Conservation (phyloP, 306 rosid genomes). For the Quercus bicolor region DNA sequence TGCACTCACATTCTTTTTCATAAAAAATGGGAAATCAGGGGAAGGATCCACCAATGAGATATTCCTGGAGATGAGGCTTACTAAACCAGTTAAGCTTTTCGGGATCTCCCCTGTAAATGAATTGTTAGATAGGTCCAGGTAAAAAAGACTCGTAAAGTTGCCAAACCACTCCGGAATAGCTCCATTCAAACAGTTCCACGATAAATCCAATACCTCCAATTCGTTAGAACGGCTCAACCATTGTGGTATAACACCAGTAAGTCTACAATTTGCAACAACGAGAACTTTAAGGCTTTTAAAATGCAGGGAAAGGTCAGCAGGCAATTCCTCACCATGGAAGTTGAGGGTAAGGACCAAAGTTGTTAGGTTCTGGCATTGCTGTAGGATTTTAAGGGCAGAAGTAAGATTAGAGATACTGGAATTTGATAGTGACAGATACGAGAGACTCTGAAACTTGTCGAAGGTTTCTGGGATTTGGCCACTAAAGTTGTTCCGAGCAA, state of each 20-base stretch:
- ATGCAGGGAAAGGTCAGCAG: slow-evolving; percentile 20
- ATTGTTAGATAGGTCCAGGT: slow-evolving; percentile 63
- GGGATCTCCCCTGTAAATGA: slow-evolving; percentile 48
- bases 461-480: slow-evolving; percentile 50
- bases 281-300: slow-evolving; percentile 42
- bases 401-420: slow-evolving; percentile 33
- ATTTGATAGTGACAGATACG: slow-evolving; percentile 44
- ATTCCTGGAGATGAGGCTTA: slow-evolving; percentile 21
- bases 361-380: slow-evolving; percentile 43
- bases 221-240: slow-evolving; percentile 39
- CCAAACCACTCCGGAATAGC: slow-evolving; percentile 47
- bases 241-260: slow-evolving; percentile 43
- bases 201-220: slow-evolving; percentile 47
- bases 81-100: slow-evolving; percentile 23
- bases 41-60: slow-evolving; percentile 24
- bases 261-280: slow-evolving; percentile 42
- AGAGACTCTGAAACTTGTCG: slow-evolving; percentile 30
- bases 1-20: slow-evolving; percentile 31
- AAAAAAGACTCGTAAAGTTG: slow-evolving; percentile 31
- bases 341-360: slow-evolving; percentile 48
- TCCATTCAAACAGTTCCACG: slow-evolving; percentile 49
- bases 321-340: slow-evolving; percentile 42
- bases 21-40: slow-evolving; percentile 42
- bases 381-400: slow-evolving; percentile 32
- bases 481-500: slow-evolving; percentile 36